Conservation (phyloP, 345 rosid species). For the Geranium rotundifolium region DNA sequence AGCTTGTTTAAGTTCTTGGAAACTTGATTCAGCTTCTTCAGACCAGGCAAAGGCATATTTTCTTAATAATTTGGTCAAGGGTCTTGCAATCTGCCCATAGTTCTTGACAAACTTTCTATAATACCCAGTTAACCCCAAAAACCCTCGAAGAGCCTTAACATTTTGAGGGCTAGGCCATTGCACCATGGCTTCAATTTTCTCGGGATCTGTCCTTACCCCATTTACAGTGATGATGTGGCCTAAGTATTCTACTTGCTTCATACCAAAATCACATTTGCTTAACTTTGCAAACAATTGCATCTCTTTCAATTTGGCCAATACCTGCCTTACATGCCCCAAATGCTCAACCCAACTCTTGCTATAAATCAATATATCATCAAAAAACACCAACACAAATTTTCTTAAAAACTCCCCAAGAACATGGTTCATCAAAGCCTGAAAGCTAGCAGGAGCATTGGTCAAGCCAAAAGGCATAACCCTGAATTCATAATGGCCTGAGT, state of each 20-base stretch:
- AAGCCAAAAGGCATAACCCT: neutral
- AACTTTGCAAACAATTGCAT: neutral
- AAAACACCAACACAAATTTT: neutral
- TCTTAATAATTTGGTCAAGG: neutral
- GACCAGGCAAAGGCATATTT: neutral
- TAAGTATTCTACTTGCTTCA: neutral
- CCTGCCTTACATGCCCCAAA: neutral
- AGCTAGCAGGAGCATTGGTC: conserved; percentile 2
- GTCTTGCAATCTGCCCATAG: neutral
- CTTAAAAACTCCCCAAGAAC: neutral
- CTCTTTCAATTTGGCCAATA: neutral
- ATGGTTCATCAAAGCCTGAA: neutral
- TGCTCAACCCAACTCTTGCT: neutral
- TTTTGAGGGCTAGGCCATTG: neutral
- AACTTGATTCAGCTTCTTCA: neutral
- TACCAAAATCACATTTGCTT: conserved; percentile 2
- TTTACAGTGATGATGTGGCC: neutral
- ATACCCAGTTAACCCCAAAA: neutral
- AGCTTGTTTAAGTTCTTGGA: neutral
- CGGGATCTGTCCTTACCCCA: neutral
- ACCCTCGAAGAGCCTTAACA: neutral
- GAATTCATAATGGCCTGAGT: neutral
- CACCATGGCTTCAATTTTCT: neutral
- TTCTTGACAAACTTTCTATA: neutral
- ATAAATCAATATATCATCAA: conserved; percentile 3